A percentile compares a stretch with the other conserved stretches of the same genome.
phyloP scores from a whole-genome alignment of 2,329 filamentous ascomycete genomes.

The Phialophora chinensis region DNA sequence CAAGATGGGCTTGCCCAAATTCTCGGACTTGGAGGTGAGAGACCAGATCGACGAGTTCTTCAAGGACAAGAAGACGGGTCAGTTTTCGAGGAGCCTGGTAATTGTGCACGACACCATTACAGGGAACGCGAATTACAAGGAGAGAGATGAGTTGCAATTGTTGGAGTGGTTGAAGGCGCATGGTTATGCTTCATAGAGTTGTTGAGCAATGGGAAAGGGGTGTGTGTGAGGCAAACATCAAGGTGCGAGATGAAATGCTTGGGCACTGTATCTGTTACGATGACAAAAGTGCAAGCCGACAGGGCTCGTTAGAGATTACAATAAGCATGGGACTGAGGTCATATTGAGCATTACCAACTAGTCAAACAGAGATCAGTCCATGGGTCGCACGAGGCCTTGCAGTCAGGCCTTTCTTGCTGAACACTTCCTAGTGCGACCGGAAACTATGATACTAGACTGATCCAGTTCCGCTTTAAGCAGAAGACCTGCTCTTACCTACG shows the following conservation, averaged over 20 bases:
- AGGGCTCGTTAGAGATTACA: not conserved
- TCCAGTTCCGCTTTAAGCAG: too few species aligned
- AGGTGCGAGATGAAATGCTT: not conserved
- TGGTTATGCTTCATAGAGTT: constrained; percentile 57
- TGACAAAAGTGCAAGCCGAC: not conserved
- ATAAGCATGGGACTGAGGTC: too few species aligned
- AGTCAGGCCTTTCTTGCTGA: too few species aligned
- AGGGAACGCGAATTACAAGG: constrained; percentile 80
- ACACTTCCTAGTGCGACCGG: too few species aligned
- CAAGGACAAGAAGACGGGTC: constrained; percentile 75
- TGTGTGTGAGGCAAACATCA: not conserved
- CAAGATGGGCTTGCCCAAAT: constrained; percentile 76
- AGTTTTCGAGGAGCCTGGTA: constrained; percentile 81
- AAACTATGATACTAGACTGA: too few species aligned
- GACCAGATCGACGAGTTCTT: constrained; percentile 87
- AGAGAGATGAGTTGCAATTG: constrained; percentile 73
- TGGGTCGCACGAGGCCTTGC: too few species aligned
- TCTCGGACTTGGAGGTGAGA: constrained; percentile 71
- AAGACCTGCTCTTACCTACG: too few species aligned
- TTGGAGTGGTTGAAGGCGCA: constrained; percentile 77
- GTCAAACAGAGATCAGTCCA: too few species aligned
- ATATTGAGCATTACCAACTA: not conserved
- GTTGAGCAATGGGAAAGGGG: not conserved
- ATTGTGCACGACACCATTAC: constrained; percentile 86
- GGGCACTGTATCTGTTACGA: not conserved